Conservation (phyloP, 2,329 filamentous ascomycete species). For the Helminthosporium solani region DNA sequence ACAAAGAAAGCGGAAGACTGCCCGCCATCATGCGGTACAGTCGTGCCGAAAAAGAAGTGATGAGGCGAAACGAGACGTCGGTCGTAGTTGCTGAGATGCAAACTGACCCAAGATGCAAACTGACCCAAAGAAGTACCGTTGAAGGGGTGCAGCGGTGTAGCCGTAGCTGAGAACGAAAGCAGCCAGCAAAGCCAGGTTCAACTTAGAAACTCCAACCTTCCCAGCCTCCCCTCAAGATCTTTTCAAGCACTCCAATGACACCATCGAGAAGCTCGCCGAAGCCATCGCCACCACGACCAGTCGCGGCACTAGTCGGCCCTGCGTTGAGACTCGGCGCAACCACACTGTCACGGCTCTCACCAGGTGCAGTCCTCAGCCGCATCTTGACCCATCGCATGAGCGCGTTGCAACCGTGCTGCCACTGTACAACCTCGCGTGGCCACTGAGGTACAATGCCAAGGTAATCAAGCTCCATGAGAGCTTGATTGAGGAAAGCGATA, state of each 20-base stretch:
- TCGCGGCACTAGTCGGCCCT: slow-evolving; percentile 13
- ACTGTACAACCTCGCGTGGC: slow-evolving; percentile 22
- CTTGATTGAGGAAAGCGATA: slow-evolving; percentile 27
- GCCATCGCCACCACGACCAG: slow-evolving; percentile 17
- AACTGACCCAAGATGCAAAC: not conserved
- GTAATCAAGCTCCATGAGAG: slow-evolving; percentile 18
- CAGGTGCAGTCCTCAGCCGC: slow-evolving; percentile 21
- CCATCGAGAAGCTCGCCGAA: slow-evolving; percentile 35
- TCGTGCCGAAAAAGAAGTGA: not conserved
- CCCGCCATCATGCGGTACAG: not conserved
- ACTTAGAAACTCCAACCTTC: slow-evolving; percentile 28
- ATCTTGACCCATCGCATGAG: slow-evolving; percentile 38
- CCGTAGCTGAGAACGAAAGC: too few relatives aligned
- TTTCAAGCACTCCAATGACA: slow-evolving; percentile 30
- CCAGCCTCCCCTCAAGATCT: slow-evolving; percentile 31
- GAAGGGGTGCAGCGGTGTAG: too few relatives aligned
- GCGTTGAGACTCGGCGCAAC: slow-evolving; percentile 2
- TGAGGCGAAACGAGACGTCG: not conserved
- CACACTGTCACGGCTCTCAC: slow-evolving; percentile 17
- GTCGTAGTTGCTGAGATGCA: not conserved
- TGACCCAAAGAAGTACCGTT: too few relatives aligned
- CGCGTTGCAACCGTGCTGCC: slow-evolving; percentile 31
- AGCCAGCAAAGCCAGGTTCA: slow-evolving; percentile 1
- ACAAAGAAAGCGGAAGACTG: not conserved
- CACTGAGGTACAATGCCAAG: slow-evolving; percentile 16